These are phyloP conservation scores for Penicillium italicum DNA, from an alignment of 2,329 filamentous ascomycete species.

Conservation along the genomic window DNA sequence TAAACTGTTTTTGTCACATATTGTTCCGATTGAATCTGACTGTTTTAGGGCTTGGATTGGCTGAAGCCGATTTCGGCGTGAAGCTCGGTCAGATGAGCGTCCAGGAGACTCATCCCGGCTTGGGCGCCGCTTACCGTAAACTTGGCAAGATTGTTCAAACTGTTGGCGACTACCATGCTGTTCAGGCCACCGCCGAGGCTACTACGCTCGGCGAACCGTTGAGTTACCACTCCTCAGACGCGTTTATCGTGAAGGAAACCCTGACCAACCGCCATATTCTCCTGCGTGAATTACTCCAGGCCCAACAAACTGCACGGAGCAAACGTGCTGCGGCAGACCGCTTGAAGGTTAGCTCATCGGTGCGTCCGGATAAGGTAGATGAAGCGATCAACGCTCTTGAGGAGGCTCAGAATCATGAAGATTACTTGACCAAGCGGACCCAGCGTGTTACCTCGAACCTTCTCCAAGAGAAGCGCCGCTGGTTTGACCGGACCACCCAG, in stretches of 20 bases:
- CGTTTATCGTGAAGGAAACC: slow-evolving; percentile 97
- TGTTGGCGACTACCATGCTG: slow-evolving; percentile 90
- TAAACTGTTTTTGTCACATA: neutral
- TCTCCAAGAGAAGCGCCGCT: slow-evolving; percentile 80
- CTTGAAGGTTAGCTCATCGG: slow-evolving; percentile 78
- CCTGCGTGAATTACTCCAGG: slow-evolving; percentile 86
- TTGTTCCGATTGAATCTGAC: slow-evolving; percentile 3
- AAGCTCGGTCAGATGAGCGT: slow-evolving; percentile 82
- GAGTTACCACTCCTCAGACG: slow-evolving; percentile 90
- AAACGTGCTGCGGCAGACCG: slow-evolving; percentile 84
- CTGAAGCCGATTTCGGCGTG: slow-evolving; percentile 89
- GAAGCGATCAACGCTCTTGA: slow-evolving; percentile 90
- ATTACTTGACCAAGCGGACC: slow-evolving; percentile 78
- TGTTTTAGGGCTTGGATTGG: slow-evolving; percentile 72
- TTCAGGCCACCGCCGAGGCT: slow-evolving; percentile 93
- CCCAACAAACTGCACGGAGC: slow-evolving; percentile 77
- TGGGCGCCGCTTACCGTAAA: slow-evolving; percentile 89
- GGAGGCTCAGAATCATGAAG: slow-evolving; percentile 78
- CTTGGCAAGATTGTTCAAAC: slow-evolving; percentile 90
- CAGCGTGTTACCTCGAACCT: slow-evolving; percentile 86
- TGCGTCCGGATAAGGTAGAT: slow-evolving; percentile 92
- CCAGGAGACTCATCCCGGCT: slow-evolving; percentile 84
- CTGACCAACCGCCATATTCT: slow-evolving; percentile 97
- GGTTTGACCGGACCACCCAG: slow-evolving; percentile 82
- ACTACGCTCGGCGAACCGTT: slow-evolving; percentile 91